A percentile compares a stretch with the other conserved stretches of the same genome.
Conservation (phyloP, 2,329 filamentous ascomycete species). For the Hymenoscyphus fructigenus region DNA sequence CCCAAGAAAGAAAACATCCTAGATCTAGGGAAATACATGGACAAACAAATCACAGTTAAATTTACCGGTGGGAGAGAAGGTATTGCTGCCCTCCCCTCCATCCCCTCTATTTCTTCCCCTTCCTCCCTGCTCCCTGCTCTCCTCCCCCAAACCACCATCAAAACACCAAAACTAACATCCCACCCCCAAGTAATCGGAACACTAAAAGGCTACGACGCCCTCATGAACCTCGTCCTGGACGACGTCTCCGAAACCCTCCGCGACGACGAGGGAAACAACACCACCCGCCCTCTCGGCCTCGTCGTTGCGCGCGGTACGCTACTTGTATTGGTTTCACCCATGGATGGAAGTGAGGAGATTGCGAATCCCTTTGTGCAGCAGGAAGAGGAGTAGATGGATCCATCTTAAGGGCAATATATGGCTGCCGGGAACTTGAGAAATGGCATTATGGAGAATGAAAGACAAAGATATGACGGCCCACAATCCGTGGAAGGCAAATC, state of each 20-base stretch:
- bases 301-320: constrained; percentile 90
- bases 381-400: constrained; percentile 51
- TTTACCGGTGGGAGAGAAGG: constrained; percentile 94
- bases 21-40: constrained; percentile 93
- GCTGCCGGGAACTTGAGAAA: background rate
- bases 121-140: constrained; percentile 2
- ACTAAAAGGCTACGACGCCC: constrained; percentile 91
- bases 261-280: constrained; percentile 93
- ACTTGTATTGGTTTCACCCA: constrained; percentile 86
- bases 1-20: constrained; percentile 99
- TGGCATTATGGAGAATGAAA: background rate
- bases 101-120: background rate
- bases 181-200: constrained; percentile 71
- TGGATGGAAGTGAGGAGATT: constrained; percentile 94
- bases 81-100: constrained; percentile 39
- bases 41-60: constrained; percentile 93
- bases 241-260: constrained; percentile 87
- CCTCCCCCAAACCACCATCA: background rate
- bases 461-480: background rate
- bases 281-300: constrained; percentile 64
- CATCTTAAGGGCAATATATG: background rate
- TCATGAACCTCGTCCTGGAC: constrained; percentile 97
- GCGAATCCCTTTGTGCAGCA: constrained; percentile 84
- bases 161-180: background rate
- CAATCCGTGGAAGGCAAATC: background rate